phyloP scores from a whole-genome alignment of 768 basidiomycete species.

The Cystofilobasidium ferigula region DNA sequence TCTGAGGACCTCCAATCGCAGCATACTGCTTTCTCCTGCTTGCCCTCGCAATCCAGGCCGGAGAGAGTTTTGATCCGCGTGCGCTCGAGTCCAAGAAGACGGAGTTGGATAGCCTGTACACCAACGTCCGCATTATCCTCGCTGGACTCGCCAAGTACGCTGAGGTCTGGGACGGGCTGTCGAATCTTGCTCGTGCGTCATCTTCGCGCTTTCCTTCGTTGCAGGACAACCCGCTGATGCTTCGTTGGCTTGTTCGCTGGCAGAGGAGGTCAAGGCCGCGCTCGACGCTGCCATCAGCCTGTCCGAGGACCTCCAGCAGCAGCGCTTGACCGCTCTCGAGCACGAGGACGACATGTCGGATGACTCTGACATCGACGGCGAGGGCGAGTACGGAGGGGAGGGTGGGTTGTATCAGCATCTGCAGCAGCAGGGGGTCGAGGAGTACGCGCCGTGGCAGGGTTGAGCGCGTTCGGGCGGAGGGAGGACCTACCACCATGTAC shows the following conservation, averaged over 20 bases:
- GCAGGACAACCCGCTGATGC: neutral
- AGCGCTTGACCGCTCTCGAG: neutral
- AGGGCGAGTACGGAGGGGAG: no score
- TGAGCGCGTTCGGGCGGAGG: no score
- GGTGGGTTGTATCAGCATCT: no score
- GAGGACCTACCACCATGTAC: no score
- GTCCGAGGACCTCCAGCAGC: conserved; percentile 7
- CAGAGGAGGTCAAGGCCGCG: conserved; percentile 14
- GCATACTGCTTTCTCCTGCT: conserved; percentile 21
- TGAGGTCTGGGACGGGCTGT: conserved; percentile 18
- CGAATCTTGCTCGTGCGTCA: conserved; percentile 10
- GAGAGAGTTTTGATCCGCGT: neutral
- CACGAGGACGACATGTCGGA: conserved; percentile 4
- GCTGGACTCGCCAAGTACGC: conserved; percentile 14
- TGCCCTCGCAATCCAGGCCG: conserved; percentile 19
- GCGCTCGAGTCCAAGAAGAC: conserved; percentile 3
- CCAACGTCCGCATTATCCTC: conserved; percentile 18
- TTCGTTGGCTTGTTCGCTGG: neutral
- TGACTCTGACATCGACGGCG: neutral
- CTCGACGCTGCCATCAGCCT: conserved; percentile 11
- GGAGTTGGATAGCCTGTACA: conserved; percentile 12
- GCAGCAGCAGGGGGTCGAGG: no score
- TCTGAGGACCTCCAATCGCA: neutral
- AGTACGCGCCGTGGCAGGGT: no score
- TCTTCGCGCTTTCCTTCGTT: neutral